Evolutionary conservation across 257 asterid species (phyloP).

Genomic region (Solanum ossicruentum): DNA sequence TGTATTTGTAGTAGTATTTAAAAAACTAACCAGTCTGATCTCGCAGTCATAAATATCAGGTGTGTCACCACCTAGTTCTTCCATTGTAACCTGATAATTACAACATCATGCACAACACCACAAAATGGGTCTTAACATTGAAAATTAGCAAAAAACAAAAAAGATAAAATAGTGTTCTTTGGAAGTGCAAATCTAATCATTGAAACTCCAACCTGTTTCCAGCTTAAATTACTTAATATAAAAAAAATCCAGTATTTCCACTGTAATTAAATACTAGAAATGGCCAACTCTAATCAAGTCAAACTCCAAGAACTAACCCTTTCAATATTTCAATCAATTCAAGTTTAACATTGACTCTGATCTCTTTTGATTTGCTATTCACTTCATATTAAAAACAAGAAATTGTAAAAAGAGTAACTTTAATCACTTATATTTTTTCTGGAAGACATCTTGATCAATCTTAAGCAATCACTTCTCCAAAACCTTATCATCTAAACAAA

Average conservation of each 20-base stretch:
- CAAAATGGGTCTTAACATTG: neutral
- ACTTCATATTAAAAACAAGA: neutral
- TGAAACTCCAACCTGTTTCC: neutral
- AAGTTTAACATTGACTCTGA: neutral
- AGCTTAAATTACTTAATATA: neutral
- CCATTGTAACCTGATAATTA: conserved; percentile 21
- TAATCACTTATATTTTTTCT: neutral
- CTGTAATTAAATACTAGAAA: neutral
- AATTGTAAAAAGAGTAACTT: neutral
- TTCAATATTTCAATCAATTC: neutral
- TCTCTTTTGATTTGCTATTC: neutral
- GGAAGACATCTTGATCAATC: neutral
- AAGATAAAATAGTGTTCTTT: neutral
- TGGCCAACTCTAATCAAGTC: neutral
- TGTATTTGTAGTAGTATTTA: neutral
- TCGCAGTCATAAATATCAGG: conserved; percentile 45
- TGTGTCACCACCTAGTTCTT: conserved; percentile 9
- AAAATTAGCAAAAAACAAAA: neutral
- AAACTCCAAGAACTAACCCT: neutral
- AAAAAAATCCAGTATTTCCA: neutral
- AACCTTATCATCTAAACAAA: neutral
- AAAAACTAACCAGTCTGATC: conserved; percentile 42
- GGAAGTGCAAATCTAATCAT: neutral
- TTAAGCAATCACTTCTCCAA: neutral
- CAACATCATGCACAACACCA: neutral